A percentile compares a stretch with the other conserved stretches of the same genome.
phyloP scores from a whole-genome alignment of 2,329 filamentous ascomycete species.

The Ramichloridium luteum region DNA sequence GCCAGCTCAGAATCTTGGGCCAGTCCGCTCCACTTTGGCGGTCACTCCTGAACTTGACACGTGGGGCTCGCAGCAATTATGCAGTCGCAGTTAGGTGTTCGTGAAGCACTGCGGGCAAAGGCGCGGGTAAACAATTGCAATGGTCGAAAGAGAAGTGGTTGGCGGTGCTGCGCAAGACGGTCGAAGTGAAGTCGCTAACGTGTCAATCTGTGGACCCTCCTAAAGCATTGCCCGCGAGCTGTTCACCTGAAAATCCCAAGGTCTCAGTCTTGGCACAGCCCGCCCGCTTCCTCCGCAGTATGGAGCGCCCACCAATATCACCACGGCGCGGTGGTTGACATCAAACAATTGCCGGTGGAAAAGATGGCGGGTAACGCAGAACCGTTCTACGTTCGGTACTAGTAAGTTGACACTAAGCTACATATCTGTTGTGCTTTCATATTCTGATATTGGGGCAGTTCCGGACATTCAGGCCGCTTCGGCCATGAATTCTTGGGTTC shows the following conservation, averaged over 20 bases:
- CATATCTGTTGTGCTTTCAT: not conserved
- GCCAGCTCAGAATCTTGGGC: constrained; percentile 17
- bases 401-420: constrained; percentile 48
- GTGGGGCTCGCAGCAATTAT: constrained; percentile 5
- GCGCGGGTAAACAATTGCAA: no score
- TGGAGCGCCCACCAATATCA: no score
- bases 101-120: no score
- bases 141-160: no score
- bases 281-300: not conserved
- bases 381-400: constrained; percentile 92
- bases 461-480: constrained; percentile 91
- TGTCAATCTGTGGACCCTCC: constrained; percentile 1
- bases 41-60: constrained; percentile 6
- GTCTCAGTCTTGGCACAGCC: not conserved
- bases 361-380: constrained; percentile 54
- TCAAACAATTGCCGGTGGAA: no score
- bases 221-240: constrained; percentile 1
- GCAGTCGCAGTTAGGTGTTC: no score
- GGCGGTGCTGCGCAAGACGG: no score
- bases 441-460: constrained; percentile 44
- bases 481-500: constrained; percentile 94
- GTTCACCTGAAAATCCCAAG: not conserved
- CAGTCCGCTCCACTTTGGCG: constrained; percentile 14
- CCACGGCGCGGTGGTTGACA: no score
- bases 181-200: not conserved